Percentiles rank a stretch among this genome's conserved stretches.
These are phyloP conservation scores for Dioscorea dumetorum DNA, from an alignment of 106 monocot species.

Conservation along the genomic window DNA sequence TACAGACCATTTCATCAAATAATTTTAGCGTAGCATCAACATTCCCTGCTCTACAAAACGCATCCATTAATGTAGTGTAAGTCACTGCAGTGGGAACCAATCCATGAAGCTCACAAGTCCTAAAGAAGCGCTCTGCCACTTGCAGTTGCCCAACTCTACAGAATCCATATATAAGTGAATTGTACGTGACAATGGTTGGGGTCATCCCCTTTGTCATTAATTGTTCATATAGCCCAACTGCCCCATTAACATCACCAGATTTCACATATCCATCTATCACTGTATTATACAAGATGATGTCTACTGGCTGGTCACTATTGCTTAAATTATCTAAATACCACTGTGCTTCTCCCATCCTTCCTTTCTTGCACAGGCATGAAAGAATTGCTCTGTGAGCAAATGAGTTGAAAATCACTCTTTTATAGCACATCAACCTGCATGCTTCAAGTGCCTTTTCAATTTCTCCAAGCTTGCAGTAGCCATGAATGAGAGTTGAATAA, in stretches of 20 bases:
- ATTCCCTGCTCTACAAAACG: constrained; percentile 29
- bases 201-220: constrained; percentile 26
- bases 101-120: constrained; percentile 17
- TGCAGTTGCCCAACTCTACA: constrained; percentile 41
- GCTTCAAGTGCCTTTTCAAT: constrained; percentile 49
- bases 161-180: constrained; percentile 54
- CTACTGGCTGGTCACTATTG: constrained; percentile 9
- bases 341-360: constrained; percentile 45
- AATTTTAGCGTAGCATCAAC: constrained; percentile 31
- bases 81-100: constrained; percentile 55
- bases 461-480: constrained; percentile 60
- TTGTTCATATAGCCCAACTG: constrained; percentile 36
- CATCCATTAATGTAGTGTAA: constrained; percentile 72
- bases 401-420: constrained; percentile 36
- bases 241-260: constrained; percentile 30
- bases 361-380: constrained; percentile 43
- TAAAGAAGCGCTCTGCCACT: constrained; percentile 27
- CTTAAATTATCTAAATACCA: constrained; percentile 37
- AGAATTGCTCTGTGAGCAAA: constrained; percentile 45
- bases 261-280: constrained; percentile 69
- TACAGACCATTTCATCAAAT: constrained; percentile 52
- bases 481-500: constrained; percentile 63
- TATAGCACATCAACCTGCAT: constrained; percentile 34
- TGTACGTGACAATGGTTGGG: constrained; percentile 64
- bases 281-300: constrained; percentile 53